A percentile compares a stretch with the other conserved stretches of the same genome.
phyloP scores from a whole-genome alignment of 805 yeast species.

The Komagataella pseudopastoris region DNA sequence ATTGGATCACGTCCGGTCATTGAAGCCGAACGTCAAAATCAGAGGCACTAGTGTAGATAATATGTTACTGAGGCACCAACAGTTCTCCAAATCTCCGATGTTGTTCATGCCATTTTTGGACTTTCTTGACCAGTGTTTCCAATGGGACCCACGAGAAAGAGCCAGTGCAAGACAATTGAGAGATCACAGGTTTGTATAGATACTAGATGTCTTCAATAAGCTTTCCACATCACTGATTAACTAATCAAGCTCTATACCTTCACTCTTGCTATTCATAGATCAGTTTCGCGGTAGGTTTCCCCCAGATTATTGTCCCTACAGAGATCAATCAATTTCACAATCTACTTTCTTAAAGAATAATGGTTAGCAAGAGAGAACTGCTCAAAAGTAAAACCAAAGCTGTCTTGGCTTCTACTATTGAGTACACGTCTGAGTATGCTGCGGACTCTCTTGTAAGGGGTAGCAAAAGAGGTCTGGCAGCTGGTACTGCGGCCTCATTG shows the following conservation, averaged over 20 bases:
- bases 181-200: slow-evolving; percentile 13
- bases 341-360: neutral
- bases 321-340: neutral
- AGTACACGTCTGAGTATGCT: slow-evolving; percentile 10
- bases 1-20: slow-evolving; percentile 6
- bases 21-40: slow-evolving; percentile 3
- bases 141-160: slow-evolving; percentile 22
- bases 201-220: neutral
- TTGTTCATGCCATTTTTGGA: slow-evolving; percentile 9
- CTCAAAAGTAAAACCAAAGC: slow-evolving; percentile 4
- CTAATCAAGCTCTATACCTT: neutral
- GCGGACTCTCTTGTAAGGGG: slow-evolving; percentile 6
- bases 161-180: slow-evolving; percentile 14
- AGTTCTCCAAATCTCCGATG: neutral
- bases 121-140: slow-evolving; percentile 16
- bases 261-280: neutral
- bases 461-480: slow-evolving; percentile 18
- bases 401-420: slow-evolving; percentile 11
- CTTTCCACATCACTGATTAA: neutral
- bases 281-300: neutral
- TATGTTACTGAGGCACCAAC: neutral
- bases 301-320: neutral
- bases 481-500: slow-evolving; percentile 30
- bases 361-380: neutral
- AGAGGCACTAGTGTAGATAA: neutral